Evolutionary conservation across 1,284 basidiomycete genomes (phyloP).

Genomic region (Austroboletus novae-zelandiae): DNA sequence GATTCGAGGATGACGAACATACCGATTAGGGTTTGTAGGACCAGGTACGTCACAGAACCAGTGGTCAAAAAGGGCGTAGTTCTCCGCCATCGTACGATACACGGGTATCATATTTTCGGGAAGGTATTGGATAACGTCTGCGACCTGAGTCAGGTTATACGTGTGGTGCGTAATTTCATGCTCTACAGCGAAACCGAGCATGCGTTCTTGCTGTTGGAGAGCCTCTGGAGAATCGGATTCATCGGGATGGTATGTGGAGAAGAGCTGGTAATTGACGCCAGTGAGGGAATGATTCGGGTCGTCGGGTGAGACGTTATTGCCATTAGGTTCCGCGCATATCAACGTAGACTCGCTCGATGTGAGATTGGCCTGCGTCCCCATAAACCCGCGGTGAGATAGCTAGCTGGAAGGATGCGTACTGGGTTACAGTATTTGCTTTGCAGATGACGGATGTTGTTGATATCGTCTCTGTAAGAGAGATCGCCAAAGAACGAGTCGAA

Average conservation of each 20-base stretch:
- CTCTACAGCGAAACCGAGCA: conserved; percentile 24
- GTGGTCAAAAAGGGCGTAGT: conserved; percentile 21
- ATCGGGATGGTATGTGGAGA: conserved; percentile 24
- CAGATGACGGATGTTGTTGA: conserved; percentile 25
- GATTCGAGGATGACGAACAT: not conserved
- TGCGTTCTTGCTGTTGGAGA: conserved; percentile 8
- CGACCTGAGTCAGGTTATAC: conserved; percentile 13
- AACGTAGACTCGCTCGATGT: conserved; percentile 3
- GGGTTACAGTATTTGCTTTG: conserved; percentile 23
- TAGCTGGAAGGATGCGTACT: not conserved
- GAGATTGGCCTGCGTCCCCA: conserved; percentile 11
- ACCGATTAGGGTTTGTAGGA: conserved; percentile 28
- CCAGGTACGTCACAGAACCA: conserved; percentile 30
- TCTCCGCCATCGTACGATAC: conserved; percentile 24
- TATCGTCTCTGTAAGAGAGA: conserved; percentile 24
- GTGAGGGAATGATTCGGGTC: conserved; percentile 28
- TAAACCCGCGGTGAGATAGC: not conserved
- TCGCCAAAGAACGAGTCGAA: conserved; percentile 30
- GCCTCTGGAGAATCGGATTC: conserved; percentile 6
- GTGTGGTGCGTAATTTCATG: conserved; percentile 22
- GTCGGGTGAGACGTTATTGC: conserved; percentile 22
- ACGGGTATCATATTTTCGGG: conserved; percentile 27
- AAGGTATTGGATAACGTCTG: conserved; percentile 23
- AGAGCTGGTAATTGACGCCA: conserved; percentile 24
- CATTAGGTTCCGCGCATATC: conserved; percentile 22